A percentile compares a stretch with the other conserved stretches of the same genome.
phyloP scores from a whole-genome alignment of 2,329 filamentous ascomycete species.

The Monosporascus sp. region DNA sequence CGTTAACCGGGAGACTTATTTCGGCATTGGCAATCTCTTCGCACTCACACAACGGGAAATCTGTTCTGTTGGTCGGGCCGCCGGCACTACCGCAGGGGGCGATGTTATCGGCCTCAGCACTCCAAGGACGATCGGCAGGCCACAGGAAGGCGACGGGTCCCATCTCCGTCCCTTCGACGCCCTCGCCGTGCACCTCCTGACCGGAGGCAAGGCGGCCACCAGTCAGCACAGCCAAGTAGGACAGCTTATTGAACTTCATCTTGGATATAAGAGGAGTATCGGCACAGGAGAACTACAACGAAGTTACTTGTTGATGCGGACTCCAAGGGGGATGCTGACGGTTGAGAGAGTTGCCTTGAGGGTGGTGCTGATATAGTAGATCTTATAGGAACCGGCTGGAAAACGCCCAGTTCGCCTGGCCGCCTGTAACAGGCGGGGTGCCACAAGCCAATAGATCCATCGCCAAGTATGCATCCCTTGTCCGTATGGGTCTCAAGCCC shows the following conservation, averaged over 20 bases:
- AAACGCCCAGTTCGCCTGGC: neutral
- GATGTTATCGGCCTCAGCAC: slow-evolving; percentile 42
- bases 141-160: slow-evolving; percentile 52
- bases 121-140: slow-evolving; percentile 47
- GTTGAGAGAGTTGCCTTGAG: no score
- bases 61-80: slow-evolving; percentile 40
- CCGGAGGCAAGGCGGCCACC: slow-evolving; percentile 9
- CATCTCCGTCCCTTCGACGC: slow-evolving; percentile 33
- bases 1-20: no score
- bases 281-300: no score
- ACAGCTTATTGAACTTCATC: slow-evolving; percentile 15
- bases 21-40: neutral
- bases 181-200: slow-evolving; percentile 20
- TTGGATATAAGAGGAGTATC: neutral
- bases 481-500: neutral
- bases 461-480: neutral
- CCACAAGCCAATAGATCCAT: neutral
- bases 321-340: no score
- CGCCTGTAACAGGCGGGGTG: neutral
- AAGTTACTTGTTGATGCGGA: no score
- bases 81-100: slow-evolving; percentile 45
- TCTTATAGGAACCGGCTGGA: neutral
- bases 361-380: neutral
- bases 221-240: slow-evolving; percentile 9
- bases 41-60: slow-evolving; percentile 43